Conservation (phyloP, 441 rosid genomes). For the Populus hybrid region DNA sequence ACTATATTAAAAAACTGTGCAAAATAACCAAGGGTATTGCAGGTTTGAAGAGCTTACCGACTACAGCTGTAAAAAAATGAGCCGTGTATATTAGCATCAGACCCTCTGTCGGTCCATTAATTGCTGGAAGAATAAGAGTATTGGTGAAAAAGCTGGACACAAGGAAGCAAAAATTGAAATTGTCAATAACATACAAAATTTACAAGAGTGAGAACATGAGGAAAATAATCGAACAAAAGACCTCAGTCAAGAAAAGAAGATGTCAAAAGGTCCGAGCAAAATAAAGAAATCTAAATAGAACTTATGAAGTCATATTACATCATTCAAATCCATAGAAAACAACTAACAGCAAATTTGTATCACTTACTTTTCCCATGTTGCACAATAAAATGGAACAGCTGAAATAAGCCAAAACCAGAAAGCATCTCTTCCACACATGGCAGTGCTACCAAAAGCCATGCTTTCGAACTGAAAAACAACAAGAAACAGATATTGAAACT, state of each 20-base stretch:
- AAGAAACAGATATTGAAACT: conserved; percentile 14
- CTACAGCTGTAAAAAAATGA: conserved; percentile 74
- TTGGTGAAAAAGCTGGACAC: conserved; percentile 83
- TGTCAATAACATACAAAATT: conserved; percentile 9
- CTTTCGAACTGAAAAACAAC: conserved; percentile 60
- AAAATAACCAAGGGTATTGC: neutral
- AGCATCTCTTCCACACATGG: conserved; percentile 84
- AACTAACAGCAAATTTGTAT: conserved; percentile 12
- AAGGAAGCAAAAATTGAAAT: conserved; percentile 18
- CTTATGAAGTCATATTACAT: neutral
- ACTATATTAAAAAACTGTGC: neutral
- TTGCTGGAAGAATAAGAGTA: conserved; percentile 81
- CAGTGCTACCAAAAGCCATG: conserved; percentile 91
- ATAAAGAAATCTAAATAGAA: neutral
- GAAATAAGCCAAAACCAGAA: conserved; percentile 98
- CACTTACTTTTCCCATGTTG: conserved; percentile 97
- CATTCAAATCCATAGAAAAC: neutral
- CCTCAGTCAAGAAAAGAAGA: neutral
- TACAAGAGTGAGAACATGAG: neutral
- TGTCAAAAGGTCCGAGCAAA: neutral
- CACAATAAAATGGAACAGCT: conserved; percentile 86
- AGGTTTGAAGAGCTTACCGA: conserved; percentile 53
- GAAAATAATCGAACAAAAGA: neutral
- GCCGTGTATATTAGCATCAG: conserved; percentile 72
- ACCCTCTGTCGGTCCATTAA: conserved; percentile 98